These are phyloP conservation scores for Elsinoe necatrix DNA, from an alignment of 2,329 filamentous ascomycete genomes.

Conservation along the genomic window DNA sequence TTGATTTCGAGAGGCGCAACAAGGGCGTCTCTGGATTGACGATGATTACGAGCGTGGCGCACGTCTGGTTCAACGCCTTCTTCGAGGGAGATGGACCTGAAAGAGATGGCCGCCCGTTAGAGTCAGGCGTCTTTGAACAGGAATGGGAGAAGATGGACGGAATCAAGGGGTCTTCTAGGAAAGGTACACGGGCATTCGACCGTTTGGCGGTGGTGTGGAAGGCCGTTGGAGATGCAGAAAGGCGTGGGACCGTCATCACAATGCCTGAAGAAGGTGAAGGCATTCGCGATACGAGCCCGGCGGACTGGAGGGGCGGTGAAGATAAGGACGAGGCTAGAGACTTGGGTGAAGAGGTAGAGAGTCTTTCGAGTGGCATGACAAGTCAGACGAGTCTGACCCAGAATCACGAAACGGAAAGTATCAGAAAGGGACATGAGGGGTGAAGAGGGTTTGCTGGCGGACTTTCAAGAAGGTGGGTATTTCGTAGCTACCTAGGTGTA, in stretches of 20 bases:
- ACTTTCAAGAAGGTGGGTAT: too few species aligned
- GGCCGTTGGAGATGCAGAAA: constrained; percentile 27
- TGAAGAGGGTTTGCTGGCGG: too few species aligned
- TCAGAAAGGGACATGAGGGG: background rate
- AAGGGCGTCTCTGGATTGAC: constrained; percentile 66
- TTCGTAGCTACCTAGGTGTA: too few species aligned
- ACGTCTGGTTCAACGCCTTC: constrained; percentile 94
- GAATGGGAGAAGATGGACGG: constrained; percentile 82
- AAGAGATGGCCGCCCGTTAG: constrained; percentile 53
- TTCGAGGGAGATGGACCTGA: constrained; percentile 79
- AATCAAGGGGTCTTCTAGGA: constrained; percentile 78
- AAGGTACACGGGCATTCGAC: constrained; percentile 76
- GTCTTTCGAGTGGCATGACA: constrained; percentile 55
- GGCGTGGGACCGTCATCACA: constrained; percentile 41
- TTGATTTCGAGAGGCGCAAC: constrained; percentile 80
- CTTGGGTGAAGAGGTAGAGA: constrained; percentile 59
- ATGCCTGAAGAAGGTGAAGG: constrained; percentile 60
- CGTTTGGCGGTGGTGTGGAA: constrained; percentile 80
- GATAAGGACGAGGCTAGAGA: constrained; percentile 48
- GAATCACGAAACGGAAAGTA: background rate
- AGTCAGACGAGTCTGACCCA: constrained; percentile 54
- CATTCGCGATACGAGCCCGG: constrained; percentile 59
- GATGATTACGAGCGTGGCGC: constrained; percentile 86
- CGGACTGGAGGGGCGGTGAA: constrained; percentile 62
- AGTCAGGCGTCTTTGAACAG: constrained; percentile 62